A percentile compares a stretch with the other conserved stretches of the same genome.
Evolutionary conservation across 257 asterid genomes (phyloP).

Genomic region (Penstemon eatonii): DNA sequence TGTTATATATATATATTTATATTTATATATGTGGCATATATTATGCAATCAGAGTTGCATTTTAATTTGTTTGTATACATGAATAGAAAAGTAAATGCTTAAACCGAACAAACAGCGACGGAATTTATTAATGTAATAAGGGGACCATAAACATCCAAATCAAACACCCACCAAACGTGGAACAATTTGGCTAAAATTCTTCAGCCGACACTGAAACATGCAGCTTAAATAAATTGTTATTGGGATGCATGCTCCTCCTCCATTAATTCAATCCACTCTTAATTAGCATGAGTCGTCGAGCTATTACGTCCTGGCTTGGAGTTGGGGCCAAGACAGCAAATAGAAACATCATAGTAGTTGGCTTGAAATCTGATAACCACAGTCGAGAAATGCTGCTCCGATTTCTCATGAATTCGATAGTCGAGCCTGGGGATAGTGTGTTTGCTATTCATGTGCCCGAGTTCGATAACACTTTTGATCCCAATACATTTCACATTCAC

Average conservation of each 20-base stretch:
- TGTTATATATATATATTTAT: no score
- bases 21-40: neutral
- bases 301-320: conserved; percentile 43
- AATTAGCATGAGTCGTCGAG: conserved; percentile 31
- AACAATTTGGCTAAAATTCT: conserved; percentile 11
- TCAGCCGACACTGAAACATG: neutral
- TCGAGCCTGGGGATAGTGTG: conserved; percentile 48
- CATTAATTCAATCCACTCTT: neutral
- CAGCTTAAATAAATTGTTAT: neutral
- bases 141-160: conserved; percentile 25
- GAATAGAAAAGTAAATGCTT: conserved; percentile 32
- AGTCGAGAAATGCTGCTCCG: conserved; percentile 78
- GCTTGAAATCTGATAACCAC: conserved; percentile 62
- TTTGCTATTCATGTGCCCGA: conserved; percentile 70
- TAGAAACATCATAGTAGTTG: conserved; percentile 53
- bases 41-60: neutral
- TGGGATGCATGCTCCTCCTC: neutral
- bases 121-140: conserved; percentile 12
- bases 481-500: conserved; percentile 53
- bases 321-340: conserved; percentile 31
- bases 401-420: conserved; percentile 40
- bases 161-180: neutral
- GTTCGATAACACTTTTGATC: conserved; percentile 54
- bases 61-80: conserved; percentile 18
- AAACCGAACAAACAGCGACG: conserved; percentile 22